Percentiles rank a stretch among this genome's conserved stretches.
phyloP scores from a whole-genome alignment of 306 rosid species.

The Ammopiptanthus mongolicus region DNA sequence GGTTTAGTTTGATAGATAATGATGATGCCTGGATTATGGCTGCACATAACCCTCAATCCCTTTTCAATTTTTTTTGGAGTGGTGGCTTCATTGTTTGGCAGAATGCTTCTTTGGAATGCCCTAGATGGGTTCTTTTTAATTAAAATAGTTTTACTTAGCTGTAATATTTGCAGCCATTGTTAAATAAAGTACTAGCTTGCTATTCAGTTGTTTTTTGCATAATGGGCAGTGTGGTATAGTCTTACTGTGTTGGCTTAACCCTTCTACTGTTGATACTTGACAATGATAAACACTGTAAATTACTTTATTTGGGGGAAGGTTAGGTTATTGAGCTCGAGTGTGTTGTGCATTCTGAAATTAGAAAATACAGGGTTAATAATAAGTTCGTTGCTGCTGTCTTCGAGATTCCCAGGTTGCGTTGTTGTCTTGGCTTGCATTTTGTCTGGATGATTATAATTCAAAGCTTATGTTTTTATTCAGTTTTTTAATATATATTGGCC shows the following conservation, averaged over 20 bases:
- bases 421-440: constrained; percentile 11
- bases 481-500: background rate
- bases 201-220: background rate
- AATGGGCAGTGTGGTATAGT: background rate
- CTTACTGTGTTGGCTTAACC: background rate
- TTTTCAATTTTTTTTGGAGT: background rate
- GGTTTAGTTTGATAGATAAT: background rate
- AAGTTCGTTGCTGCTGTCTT: background rate
- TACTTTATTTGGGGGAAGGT: background rate
- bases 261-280: background rate
- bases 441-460: background rate
- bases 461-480: background rate
- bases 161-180: background rate
- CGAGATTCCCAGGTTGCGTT: constrained; percentile 8
- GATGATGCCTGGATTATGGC: background rate
- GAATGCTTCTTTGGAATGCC: background rate
- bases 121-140: background rate
- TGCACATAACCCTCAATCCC: constrained; percentile 3
- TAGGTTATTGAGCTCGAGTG: background rate
- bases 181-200: background rate
- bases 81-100: background rate
- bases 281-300: background rate
- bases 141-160: background rate
- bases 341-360: constrained; percentile 4
- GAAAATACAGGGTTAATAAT: background rate